Conservation (phyloP, 371 early-diverging fungal species). For the Ordospora pajunii region DNA sequence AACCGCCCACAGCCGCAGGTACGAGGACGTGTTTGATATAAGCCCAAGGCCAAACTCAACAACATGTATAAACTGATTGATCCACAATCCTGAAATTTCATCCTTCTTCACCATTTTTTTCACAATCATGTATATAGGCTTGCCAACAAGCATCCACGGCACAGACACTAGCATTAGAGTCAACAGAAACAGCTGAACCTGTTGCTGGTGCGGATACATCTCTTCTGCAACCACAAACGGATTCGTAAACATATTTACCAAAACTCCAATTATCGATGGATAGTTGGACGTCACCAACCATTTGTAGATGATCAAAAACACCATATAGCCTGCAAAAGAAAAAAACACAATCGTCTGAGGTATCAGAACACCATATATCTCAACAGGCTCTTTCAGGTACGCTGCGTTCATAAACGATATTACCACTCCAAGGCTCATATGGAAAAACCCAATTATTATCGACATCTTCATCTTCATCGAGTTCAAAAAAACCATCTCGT, state of each 20-base stretch:
- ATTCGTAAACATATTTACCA: slow-evolving; percentile 93
- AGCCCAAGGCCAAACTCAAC: slow-evolving; percentile 95
- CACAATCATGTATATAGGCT: slow-evolving; percentile 70
- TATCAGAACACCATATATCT: slow-evolving; percentile 73
- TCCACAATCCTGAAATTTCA: slow-evolving; percentile 55
- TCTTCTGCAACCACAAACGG: slow-evolving; percentile 76
- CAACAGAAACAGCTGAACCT: slow-evolving; percentile 73
- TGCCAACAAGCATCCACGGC: slow-evolving; percentile 93
- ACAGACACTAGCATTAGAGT: slow-evolving; percentile 75
- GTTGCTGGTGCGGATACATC: slow-evolving; percentile 63
- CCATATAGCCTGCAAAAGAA: slow-evolving; percentile 85
- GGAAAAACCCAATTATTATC: slow-evolving; percentile 86
- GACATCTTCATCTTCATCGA: slow-evolving; percentile 99
- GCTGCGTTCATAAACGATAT: slow-evolving; percentile 78
- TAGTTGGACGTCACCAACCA: slow-evolving; percentile 81
- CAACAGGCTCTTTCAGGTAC: slow-evolving; percentile 70
- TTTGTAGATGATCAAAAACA: slow-evolving; percentile 81
- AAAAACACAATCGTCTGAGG: slow-evolving; percentile 87
- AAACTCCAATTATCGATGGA: slow-evolving; percentile 84
- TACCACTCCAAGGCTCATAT: slow-evolving; percentile 87
- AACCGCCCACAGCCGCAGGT: slow-evolving; percentile 97
- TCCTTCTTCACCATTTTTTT: slow-evolving; percentile 30
- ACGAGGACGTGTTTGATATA: slow-evolving; percentile 96
- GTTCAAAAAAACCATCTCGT: slow-evolving; percentile 76
- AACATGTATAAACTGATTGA: slow-evolving; percentile 88